Percentiles rank a stretch among this genome's conserved stretches.
Conservation (phyloP, 139 green algal genomes). For the Tetradesmus obliquus region DNA sequence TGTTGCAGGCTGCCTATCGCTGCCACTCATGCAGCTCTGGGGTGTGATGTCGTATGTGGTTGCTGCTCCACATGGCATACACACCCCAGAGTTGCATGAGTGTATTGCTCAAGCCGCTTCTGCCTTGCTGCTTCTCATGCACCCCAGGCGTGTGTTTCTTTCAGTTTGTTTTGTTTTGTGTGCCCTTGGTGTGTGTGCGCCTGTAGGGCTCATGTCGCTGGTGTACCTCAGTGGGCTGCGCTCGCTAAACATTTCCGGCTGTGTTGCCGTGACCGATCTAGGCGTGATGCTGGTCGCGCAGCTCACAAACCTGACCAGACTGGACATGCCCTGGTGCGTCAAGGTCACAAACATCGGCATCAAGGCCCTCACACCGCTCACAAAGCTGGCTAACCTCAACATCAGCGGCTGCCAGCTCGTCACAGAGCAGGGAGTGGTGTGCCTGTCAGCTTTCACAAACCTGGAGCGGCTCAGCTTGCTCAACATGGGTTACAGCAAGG, state of each 20-base stretch:
- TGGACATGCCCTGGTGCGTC: conserved; percentile 69
- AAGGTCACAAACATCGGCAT: conserved; percentile 59
- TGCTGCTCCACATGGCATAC: too few species aligned
- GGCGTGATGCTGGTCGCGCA: conserved; percentile 50
- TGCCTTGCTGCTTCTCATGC: background rate
- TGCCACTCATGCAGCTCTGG: too few species aligned
- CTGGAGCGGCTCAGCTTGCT: conserved; percentile 32
- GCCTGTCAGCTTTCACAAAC: conserved; percentile 45
- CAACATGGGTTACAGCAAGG: conserved; percentile 52
- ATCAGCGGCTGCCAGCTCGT: conserved; percentile 68
- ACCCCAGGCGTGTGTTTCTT: background rate
- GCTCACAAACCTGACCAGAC: conserved; percentile 40
- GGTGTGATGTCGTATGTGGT: too few species aligned
- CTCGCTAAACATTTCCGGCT: conserved; percentile 60
- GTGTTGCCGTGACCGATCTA: conserved; percentile 48
- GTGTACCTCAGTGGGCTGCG: conserved; percentile 40
- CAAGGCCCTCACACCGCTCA: conserved; percentile 43
- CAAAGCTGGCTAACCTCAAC: conserved; percentile 57
- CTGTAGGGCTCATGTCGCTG: conserved; percentile 55
- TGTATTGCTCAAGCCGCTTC: background rate
- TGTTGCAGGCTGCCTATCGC: too few species aligned
- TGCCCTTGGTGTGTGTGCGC: background rate
- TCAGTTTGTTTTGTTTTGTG: too few species aligned
- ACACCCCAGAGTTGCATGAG: too few species aligned
- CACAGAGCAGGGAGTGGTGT: conserved; percentile 51